Conservation (phyloP, 768 basidiomycete species). For the Trametes punicea region DNA sequence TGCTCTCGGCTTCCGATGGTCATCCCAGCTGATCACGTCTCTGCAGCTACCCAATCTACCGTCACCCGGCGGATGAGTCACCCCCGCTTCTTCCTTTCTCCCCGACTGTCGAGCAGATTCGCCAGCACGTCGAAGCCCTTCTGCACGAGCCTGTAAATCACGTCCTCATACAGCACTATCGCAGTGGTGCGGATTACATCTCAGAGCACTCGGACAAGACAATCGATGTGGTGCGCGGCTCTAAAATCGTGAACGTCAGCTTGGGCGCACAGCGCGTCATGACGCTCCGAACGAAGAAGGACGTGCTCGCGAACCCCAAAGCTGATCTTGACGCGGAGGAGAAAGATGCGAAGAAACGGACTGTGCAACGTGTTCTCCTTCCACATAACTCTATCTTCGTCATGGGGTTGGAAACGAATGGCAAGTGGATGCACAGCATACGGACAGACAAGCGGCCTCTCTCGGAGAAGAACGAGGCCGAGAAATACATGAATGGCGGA, state of each 20-base stretch:
- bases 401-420: conserved; percentile 70
- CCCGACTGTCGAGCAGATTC: conserved; percentile 63
- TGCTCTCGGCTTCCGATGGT: neutral
- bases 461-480: conserved; percentile 48
- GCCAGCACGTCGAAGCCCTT: conserved; percentile 55
- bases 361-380: conserved; percentile 60
- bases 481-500: conserved; percentile 53
- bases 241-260: conserved; percentile 77
- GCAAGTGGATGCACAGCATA: conserved; percentile 73
- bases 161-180: conserved; percentile 79
- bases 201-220: conserved; percentile 89
- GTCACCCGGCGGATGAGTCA: conserved; percentile 78
- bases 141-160: conserved; percentile 73
- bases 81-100: conserved; percentile 67
- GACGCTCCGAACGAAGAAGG: conserved; percentile 68
- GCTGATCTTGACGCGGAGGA: neutral
- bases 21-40: neutral
- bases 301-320: conserved; percentile 23
- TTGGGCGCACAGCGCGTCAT: conserved; percentile 75
- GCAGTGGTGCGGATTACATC: conserved; percentile 76
- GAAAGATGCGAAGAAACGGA: conserved; percentile 9
- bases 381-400: conserved; percentile 85
- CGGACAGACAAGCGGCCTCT: conserved; percentile 69
- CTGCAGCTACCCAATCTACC: conserved; percentile 69
- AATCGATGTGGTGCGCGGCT: conserved; percentile 71